Percentiles rank a stretch among this genome's conserved stretches.
phyloP scores from a whole-genome alignment of 2,329 filamentous ascomycete genomes.

The Penicillium sumatraense region DNA sequence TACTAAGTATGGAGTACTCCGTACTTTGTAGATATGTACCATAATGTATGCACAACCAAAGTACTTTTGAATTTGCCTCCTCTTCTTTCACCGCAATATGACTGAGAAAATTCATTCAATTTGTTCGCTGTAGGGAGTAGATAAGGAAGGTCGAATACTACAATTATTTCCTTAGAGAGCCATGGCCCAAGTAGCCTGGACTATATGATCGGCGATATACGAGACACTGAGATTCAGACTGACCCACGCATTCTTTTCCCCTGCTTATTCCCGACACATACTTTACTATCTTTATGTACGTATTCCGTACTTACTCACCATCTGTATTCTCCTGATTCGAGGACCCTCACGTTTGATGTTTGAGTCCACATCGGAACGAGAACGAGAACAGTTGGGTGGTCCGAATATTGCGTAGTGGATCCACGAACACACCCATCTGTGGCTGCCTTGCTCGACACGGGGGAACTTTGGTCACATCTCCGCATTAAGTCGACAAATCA shows the following conservation, averaged over 20 bases:
- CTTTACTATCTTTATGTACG: too few relatives aligned
- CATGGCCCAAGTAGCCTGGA: neutral
- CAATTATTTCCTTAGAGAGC: neutral
- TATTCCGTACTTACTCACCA: too few relatives aligned
- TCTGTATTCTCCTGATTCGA: neutral
- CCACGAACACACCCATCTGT: neutral
- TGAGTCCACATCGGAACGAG: neutral
- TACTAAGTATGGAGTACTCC: too few relatives aligned
- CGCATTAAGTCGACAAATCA: neutral
- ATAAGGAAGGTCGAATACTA: neutral
- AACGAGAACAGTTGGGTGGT: neutral
- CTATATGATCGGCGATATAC: neutral
- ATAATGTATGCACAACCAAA: neutral
- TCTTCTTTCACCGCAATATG: neutral
- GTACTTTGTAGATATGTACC: neutral
- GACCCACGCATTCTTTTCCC: neutral
- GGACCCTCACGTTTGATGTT: neutral
- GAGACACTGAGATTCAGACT: neutral
- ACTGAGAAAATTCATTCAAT: neutral
- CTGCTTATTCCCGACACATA: constrained; percentile 1
- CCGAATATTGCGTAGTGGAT: neutral
- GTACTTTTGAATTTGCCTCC: neutral
- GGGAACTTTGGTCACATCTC: neutral
- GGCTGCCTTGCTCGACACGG: neutral
- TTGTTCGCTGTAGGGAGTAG: neutral